Percentiles rank a stretch among this genome's conserved stretches.
phyloP scores from a whole-genome alignment of 768 basidiomycete genomes.

The Podaxis pistillaris region DNA sequence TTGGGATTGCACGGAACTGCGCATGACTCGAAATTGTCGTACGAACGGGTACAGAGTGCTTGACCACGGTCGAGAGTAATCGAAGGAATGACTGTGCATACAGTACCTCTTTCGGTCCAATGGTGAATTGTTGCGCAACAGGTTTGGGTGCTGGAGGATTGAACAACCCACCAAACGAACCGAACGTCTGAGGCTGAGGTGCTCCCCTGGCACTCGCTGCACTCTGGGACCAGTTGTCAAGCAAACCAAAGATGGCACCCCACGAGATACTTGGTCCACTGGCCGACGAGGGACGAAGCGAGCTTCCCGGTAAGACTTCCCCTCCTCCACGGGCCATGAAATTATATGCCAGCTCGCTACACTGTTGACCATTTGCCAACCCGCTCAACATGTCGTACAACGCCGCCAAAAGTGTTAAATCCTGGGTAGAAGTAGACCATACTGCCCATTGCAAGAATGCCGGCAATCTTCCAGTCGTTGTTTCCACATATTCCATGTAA shows the following conservation, averaged over 20 bases:
- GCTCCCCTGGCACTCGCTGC: slow-evolving; percentile 45
- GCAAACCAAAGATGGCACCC: slow-evolving; percentile 67
- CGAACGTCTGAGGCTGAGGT: slow-evolving; percentile 41
- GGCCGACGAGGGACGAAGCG: slow-evolving; percentile 47
- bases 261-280: slow-evolving; percentile 69
- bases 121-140: slow-evolving; percentile 46
- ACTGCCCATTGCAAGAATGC: slow-evolving; percentile 88
- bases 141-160: slow-evolving; percentile 39
- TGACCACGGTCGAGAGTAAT: slow-evolving; percentile 73
- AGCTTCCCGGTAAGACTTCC: slow-evolving; percentile 63
- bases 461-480: slow-evolving; percentile 40
- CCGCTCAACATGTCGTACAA: slow-evolving; percentile 89
- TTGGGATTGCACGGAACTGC: slow-evolving; percentile 79
- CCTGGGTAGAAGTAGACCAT: slow-evolving; percentile 77
- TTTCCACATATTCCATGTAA: slow-evolving; percentile 61
- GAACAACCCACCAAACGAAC: slow-evolving; percentile 29
- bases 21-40: slow-evolving; percentile 73
- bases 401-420: slow-evolving; percentile 71
- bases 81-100: slow-evolving; percentile 81
- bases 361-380: slow-evolving; percentile 78
- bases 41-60: slow-evolving; percentile 74
- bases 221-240: slow-evolving; percentile 73
- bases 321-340: slow-evolving; percentile 79
- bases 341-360: slow-evolving; percentile 85
- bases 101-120: slow-evolving; percentile 69